phyloP scores from a whole-genome alignment of 108 stramenopile genomes.

The Skeletonema costatum region DNA sequence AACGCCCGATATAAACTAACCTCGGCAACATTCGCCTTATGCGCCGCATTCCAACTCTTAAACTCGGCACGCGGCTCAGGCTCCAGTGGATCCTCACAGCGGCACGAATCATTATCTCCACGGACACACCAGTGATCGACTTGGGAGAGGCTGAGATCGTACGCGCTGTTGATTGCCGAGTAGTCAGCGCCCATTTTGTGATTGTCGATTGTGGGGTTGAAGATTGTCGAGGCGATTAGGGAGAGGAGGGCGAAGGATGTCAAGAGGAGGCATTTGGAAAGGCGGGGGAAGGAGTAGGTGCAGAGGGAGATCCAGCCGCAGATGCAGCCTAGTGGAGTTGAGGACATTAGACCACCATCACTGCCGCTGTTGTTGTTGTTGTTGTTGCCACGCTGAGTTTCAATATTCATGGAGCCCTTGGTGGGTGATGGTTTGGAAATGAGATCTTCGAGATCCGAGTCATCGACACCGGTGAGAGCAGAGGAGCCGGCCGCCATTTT shows the following conservation, averaged over 20 bases:
- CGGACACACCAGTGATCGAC: slow-evolving; percentile 80
- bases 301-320: slow-evolving; percentile 6
- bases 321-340: slow-evolving; percentile 5
- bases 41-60: slow-evolving; percentile 59
- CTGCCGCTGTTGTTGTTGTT: neutral
- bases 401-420: neutral
- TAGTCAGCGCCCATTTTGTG: slow-evolving; percentile 65
- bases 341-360: neutral
- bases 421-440: neutral
- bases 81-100: slow-evolving; percentile 76
- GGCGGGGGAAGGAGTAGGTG: slow-evolving; percentile 15
- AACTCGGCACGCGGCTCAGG: slow-evolving; percentile 54
- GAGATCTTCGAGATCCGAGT: slow-evolving; percentile 1
- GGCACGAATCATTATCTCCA: slow-evolving; percentile 68
- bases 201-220: slow-evolving; percentile 60
- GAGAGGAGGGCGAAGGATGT: slow-evolving; percentile 11
- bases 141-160: slow-evolving; percentile 61
- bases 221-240: slow-evolving; percentile 10
- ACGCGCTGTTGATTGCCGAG: slow-evolving; percentile 55
- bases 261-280: slow-evolving; percentile 25
- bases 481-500: neutral
- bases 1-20: slow-evolving; percentile 37
- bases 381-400: neutral
- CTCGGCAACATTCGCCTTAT: slow-evolving; percentile 58
- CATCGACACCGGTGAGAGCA: neutral